Percentiles rank a stretch among this genome's conserved stretches.
Evolutionary conservation across 2,329 filamentous ascomycete species (phyloP).

Genomic region (Cladosporium sp.): DNA sequence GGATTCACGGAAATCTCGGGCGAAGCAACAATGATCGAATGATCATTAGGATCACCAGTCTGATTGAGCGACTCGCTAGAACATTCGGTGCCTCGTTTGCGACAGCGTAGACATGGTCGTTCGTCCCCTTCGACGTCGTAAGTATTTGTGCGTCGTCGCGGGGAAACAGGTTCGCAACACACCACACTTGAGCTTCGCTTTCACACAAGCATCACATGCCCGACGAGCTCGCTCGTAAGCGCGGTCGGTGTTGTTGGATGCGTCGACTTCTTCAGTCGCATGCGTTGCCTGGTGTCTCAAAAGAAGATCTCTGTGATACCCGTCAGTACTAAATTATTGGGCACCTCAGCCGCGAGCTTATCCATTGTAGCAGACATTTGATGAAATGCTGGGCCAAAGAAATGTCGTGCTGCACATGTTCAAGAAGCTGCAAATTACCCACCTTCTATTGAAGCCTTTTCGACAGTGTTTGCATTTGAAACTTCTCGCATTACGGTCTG

Average conservation of each 20-base stretch:
- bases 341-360: no score
- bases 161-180: neutral
- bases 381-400: no score
- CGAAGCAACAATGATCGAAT: no score
- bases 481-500: conserved; percentile 26
- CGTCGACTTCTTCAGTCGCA: conserved; percentile 23
- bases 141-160: neutral
- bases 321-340: neutral
- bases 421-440: neutral
- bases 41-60: neutral
- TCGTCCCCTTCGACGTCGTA: conserved; percentile 16
- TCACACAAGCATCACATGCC: conserved; percentile 30
- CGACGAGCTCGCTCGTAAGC: conserved; percentile 23
- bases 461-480: conserved; percentile 29
- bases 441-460: conserved; percentile 26
- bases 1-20: no score
- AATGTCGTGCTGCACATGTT: no score
- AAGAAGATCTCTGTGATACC: conserved; percentile 24
- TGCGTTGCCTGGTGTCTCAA: conserved; percentile 28
- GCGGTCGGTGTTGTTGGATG: conserved; percentile 19
- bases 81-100: conserved; percentile 13
- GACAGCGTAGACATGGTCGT: conserved; percentile 26
- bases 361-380: no score
- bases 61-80: conserved; percentile 13
- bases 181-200: conserved; percentile 30